Base-by-base conservation (phyloP, 2,329 filamentous ascomycete species). In the Talaromyces sp. region DNA sequence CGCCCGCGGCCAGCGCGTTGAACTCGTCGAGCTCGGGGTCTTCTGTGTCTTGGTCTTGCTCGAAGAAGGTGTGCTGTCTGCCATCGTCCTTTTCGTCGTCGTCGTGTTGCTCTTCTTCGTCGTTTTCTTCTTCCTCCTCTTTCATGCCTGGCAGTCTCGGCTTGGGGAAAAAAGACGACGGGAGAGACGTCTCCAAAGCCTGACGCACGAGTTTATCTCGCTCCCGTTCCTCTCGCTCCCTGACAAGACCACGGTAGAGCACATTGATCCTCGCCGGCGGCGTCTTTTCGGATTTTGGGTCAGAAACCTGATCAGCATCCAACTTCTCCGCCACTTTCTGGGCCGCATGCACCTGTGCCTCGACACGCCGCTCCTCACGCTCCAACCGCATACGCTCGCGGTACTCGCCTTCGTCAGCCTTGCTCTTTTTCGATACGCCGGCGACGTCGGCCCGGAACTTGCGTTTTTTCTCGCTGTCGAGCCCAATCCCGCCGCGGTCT, bases 321-420 rank as follows among this genome's bases (percentile, higher is more conserved):
- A 98, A 83, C 57, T 86, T 79, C 78, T 96, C 91, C 2, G 90
- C 87, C 10, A 95, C 86, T 67, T 89, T 89, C 81, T 96, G 93
- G 24, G 91, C 93, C 1, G 86, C 90, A 64, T 83, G 82, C 24
- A 93, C 80, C 73, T 89, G 84, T 27, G 83, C 84, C 73, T 96
- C 91, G 3, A 83, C 71, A 66, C 87, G 82, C 63, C 82, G 85
- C 58, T 85, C 82, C 75, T 93, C 89, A 58, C 86, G 81, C 73
- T 93, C 90, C 69, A 79, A 81, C 62, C 88, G 81, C 61, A 91
- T 84, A 2, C 91, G 80, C 64, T 90, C 88, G 10, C 90, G 80
- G 70, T 90, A 96, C 70, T 89, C 89, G 1, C 82, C 82, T 62
- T 89, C 87, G 49, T 90, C 81, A 55, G 84, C 82, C 71, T 85